Percentiles rank a stretch among this genome's conserved stretches.
Conservation (phyloP, 805 yeast species). For the Saccharomycopsis oosterbeekiorum region DNA sequence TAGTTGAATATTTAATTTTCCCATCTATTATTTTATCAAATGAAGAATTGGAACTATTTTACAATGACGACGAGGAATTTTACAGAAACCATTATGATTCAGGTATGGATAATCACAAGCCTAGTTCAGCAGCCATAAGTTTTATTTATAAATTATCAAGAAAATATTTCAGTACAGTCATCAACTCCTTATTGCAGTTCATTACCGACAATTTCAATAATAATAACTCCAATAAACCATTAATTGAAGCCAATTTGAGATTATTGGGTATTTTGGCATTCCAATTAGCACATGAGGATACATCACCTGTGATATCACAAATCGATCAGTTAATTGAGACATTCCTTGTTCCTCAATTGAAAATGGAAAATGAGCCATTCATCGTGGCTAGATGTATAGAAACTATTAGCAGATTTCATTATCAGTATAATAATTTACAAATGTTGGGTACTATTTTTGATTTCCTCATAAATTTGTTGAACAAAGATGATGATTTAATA, state of each 20-base stretch:
- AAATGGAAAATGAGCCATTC: conserved; percentile 44
- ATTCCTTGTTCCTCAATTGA: conserved; percentile 56
- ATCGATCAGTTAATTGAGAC: conserved; percentile 57
- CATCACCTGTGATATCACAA: conserved; percentile 39
- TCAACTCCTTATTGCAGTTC: conserved; percentile 41
- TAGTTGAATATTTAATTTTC: conserved; percentile 26
- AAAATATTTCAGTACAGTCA: conserved; percentile 3
- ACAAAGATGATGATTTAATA: conserved; percentile 33
- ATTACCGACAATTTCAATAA: conserved; percentile 37
- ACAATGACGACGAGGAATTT: conserved; percentile 76
- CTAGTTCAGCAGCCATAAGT: conserved; percentile 75
- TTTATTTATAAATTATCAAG: conserved; percentile 35
- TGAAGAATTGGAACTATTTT: conserved; percentile 59
- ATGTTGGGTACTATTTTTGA: conserved; percentile 33
- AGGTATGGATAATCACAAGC: conserved; percentile 51
- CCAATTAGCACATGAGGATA: conserved; percentile 31
- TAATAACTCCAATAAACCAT: conserved; percentile 33
- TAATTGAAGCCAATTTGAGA: conserved; percentile 76
- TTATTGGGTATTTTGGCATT: conserved; percentile 64
- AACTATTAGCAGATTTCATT: conserved; percentile 35
- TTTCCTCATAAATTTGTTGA: conserved; percentile 24
- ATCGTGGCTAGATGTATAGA: conserved; percentile 66
- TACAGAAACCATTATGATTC: conserved; percentile 63
- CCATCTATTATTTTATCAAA: conserved; percentile 66
- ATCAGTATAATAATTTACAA: conserved; percentile 28